phyloP scores from a whole-genome alignment of 495 filamentous ascomycete genomes.

The Aspergillus sclerotioniger region DNA sequence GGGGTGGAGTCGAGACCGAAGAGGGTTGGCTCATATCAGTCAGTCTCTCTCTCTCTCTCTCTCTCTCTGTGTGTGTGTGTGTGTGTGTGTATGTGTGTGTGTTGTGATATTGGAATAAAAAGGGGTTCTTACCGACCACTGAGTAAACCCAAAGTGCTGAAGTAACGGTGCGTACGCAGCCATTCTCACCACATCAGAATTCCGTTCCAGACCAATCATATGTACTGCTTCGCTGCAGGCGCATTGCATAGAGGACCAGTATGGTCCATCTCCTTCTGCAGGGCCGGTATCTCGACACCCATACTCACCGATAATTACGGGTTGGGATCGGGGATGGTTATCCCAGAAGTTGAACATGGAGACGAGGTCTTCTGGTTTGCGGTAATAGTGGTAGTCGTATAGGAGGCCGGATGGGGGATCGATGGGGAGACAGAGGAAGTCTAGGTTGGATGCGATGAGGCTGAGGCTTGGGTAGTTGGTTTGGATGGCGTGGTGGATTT shows the following conservation, averaged over 20 bases:
- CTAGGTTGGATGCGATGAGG: conserved; percentile 39
- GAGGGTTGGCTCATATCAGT: conserved; percentile 41
- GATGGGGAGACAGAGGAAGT: conserved; percentile 28
- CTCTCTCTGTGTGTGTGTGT: too few relatives aligned
- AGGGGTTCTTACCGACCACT: conserved; percentile 46
- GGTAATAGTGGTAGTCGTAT: conserved; percentile 52
- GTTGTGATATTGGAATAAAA: too few relatives aligned
- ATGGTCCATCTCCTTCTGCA: conserved; percentile 30
- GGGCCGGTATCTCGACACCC: conserved; percentile 54
- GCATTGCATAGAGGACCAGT: conserved; percentile 52
- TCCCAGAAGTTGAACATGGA: conserved; percentile 57
- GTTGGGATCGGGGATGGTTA: conserved; percentile 41
- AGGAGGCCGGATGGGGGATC: conserved; percentile 33
- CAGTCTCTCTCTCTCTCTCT: too few relatives aligned
- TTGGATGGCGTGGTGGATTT: conserved; percentile 46
- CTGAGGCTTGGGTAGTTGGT: conserved; percentile 45
- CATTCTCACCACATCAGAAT: conserved; percentile 56
- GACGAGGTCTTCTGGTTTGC: conserved; percentile 47
- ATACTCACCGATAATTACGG: conserved; percentile 54
- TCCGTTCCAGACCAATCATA: conserved; percentile 65
- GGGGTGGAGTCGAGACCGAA: conserved; percentile 47
- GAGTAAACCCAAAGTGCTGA: conserved; percentile 42
- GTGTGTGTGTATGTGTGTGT: too few relatives aligned
- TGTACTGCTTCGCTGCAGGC: conserved; percentile 65
- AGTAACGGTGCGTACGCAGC: conserved; percentile 51